Conservation (phyloP, 306 rosid species). For the Acacia melanoxylon region DNA sequence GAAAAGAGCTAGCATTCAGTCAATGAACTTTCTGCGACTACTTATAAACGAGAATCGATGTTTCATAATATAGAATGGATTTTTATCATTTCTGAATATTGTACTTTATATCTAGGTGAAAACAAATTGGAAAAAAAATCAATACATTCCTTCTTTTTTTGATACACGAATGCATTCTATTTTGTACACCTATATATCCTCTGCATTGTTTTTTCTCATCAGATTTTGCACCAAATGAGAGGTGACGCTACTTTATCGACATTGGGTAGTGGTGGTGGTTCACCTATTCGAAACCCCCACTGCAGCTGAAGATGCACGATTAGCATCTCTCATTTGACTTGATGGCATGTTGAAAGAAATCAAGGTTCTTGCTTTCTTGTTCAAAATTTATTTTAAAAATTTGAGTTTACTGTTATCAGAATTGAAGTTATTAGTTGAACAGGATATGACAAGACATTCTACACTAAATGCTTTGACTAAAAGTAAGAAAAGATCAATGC, state of each 20-base stretch:
- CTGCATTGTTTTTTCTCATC: conserved; percentile 29
- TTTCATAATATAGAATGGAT: neutral
- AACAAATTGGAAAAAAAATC: neutral
- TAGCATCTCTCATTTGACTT: conserved; percentile 85
- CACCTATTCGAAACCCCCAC: conserved; percentile 67
- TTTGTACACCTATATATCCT: conserved; percentile 10
- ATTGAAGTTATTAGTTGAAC: conserved; percentile 26
- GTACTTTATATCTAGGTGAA: neutral
- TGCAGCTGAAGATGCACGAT: conserved; percentile 80
- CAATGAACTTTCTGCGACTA: neutral
- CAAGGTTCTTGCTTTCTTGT: conserved; percentile 50
- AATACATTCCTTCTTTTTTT: neutral
- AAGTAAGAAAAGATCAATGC: conserved; percentile 67
- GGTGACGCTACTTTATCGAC: conserved; percentile 62
- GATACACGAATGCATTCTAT: neutral
- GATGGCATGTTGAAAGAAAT: conserved; percentile 78
- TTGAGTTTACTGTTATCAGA: conserved; percentile 11
- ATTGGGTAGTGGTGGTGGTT: conserved; percentile 70
- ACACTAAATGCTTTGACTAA: conserved; percentile 51
- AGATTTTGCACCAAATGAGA: conserved; percentile 85
- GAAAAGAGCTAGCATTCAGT: neutral
- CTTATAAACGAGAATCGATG: neutral
- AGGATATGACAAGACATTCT: conserved; percentile 65
- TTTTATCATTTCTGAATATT: neutral
- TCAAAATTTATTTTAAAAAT: neutral